Base-by-base conservation (phyloP, 2,329 filamentous ascomycete genomes). In the Cladosporium sphaerospermum region DNA sequence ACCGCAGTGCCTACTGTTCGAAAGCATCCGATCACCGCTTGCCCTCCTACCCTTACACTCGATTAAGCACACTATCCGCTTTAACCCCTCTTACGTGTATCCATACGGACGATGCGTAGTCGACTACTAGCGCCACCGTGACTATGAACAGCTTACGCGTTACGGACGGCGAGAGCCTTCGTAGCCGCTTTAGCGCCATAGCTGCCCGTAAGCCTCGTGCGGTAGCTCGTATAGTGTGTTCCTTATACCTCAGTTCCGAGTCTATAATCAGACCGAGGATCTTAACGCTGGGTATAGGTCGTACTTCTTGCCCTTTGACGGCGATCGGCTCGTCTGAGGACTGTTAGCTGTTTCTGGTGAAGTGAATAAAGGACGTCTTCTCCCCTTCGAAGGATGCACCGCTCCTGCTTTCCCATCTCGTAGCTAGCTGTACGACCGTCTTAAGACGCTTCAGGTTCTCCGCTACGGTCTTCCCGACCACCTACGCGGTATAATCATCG, bases 331-430 rank as follows among this genome's bases (percentile, higher is more conserved):
- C n/a, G n/a, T n/a, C n/a, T n/a, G n/a, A n/a, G n/a, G n/a, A n/a
- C n/a, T n/a, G 44, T 9, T 10, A 10, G 23, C 18, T 23, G 41
- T 44, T 44, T 18, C 62, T 41, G 4, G 65, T 64, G 53, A 71
- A 67, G 58, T 70, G 61, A 59, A 69, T 67, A 36, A 68, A 63
- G 9, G 59, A 57, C 46, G 62, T 71, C 60, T 70, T 70, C n/a
- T 64, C 60, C 16, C 60, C 62, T 54, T 68, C 58, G 57, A 70
- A 70, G 8, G 55, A 61, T 23, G 64, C 65, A 40, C 67, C 61
- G 56, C 66, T 68, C 14, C 46, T 36, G 23, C 45, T 43, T 44
- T 54, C 45, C 40, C 45, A 54, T n/a, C 6, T 11, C 52, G 33
- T 47, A 10, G 41, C 41, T 18, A 19, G 7, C 10, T 23, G 18